These are phyloP conservation scores for Wolfiporia cocos DNA, from an alignment of 1,284 basidiomycete genomes.

Conservation along the genomic window DNA sequence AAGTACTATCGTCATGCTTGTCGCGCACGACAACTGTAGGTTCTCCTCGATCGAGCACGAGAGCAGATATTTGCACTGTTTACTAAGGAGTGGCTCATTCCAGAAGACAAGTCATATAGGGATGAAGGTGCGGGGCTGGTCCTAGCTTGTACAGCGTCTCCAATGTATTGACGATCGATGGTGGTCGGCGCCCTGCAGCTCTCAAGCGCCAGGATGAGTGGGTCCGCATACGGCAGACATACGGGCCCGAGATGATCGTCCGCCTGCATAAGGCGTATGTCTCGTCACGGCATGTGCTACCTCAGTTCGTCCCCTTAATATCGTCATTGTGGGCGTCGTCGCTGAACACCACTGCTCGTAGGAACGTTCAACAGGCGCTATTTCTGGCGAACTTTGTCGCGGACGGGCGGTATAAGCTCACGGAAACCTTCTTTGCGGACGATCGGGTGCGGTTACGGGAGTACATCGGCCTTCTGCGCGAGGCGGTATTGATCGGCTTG, in stretches of 20 bases:
- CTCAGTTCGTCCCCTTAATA: constrained; percentile 64
- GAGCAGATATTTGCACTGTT: constrained; percentile 60
- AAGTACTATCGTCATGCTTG: not conserved
- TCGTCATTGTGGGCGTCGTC: too few relatives aligned
- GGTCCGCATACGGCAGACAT: constrained; percentile 79
- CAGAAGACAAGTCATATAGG: constrained; percentile 43
- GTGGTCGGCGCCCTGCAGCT: too few relatives aligned
- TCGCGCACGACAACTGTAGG: constrained; percentile 27
- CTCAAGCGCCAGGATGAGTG: constrained; percentile 68
- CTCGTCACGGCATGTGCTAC: constrained; percentile 57
- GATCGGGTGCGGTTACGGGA: constrained; percentile 53
- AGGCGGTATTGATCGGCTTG: constrained; percentile 64
- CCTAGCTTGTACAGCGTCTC: constrained; percentile 1
- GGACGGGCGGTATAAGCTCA: constrained; percentile 82
- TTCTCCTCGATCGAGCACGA: constrained; percentile 49
- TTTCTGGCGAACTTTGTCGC: constrained; percentile 82
- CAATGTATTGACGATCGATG: not conserved
- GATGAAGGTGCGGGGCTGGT: constrained; percentile 30
- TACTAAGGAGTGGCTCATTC: constrained; percentile 72
- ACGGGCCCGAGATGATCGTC: constrained; percentile 87
- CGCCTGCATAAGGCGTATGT: constrained; percentile 77
- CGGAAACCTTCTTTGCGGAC: constrained; percentile 74
- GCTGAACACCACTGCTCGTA: constrained; percentile 24
- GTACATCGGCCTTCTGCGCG: constrained; percentile 68
- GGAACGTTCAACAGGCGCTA: constrained; percentile 79